phyloP scores from a whole-genome alignment of 371 early-diverging fungal genomes.

The Mucor plumbeus region DNA sequence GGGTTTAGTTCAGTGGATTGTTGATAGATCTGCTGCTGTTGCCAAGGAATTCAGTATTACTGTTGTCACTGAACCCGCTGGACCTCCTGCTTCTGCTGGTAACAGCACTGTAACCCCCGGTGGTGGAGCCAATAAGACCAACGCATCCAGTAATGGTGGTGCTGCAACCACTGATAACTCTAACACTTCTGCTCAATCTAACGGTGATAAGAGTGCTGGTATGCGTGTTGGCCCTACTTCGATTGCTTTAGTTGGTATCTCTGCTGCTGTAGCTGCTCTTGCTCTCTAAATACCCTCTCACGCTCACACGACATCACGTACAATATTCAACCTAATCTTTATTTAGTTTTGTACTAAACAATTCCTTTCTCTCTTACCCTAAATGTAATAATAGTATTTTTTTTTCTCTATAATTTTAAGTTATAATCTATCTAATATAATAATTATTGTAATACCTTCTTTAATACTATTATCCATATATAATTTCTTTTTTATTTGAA shows the following conservation, averaged over 20 bases:
- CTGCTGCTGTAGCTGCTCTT: constrained; percentile 20
- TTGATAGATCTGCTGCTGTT: constrained; percentile 20
- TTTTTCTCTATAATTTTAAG: neutral
- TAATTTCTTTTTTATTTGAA: neutral
- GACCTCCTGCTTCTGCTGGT: constrained; percentile 36
- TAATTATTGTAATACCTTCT: constrained; percentile 9
- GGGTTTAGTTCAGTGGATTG: constrained; percentile 55
- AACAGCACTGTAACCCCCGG: constrained; percentile 9
- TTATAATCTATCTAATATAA: constrained; percentile 5
- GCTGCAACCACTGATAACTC: constrained; percentile 5
- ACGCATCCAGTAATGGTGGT: neutral
- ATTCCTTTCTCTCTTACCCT: neutral
- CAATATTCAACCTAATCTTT: constrained; percentile 5
- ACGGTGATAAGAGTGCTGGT: constrained; percentile 12
- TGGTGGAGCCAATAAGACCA: neutral
- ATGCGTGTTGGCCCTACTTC: constrained; percentile 18
- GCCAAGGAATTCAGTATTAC: constrained; percentile 52
- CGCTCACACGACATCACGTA: neutral
- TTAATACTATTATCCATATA: constrained; percentile 2
- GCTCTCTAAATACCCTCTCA: neutral
- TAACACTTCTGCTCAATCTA: constrained; percentile 20
- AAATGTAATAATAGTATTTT: constrained; percentile 20
- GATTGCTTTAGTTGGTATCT: constrained; percentile 18
- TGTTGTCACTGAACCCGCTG: constrained; percentile 44
- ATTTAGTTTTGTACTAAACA: neutral